Conservation (phyloP, 2,329 filamentous ascomycete genomes). For the Pseudocercospora pini-densiflorae region DNA sequence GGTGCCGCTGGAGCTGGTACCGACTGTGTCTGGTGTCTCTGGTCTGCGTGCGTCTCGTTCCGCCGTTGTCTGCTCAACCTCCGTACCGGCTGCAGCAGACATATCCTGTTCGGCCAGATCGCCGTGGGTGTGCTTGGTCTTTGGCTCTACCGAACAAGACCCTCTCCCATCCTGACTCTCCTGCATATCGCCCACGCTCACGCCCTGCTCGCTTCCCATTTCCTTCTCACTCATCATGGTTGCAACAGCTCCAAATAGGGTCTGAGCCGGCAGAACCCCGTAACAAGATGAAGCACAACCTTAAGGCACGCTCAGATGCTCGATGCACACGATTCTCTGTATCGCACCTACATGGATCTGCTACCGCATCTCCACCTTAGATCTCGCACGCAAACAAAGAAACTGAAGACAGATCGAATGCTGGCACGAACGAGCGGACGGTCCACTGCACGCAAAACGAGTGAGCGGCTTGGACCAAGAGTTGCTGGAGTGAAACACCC, state of each 20-base stretch:
- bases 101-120: background rate
- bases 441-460: background rate
- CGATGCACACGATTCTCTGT: background rate
- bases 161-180: background rate
- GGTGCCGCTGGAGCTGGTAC: slow-evolving; percentile 13
- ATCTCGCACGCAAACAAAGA: background rate
- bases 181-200: background rate
- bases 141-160: background rate
- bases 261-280: background rate
- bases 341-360: background rate
- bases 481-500: slow-evolving; percentile 9
- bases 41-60: background rate
- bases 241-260: background rate
- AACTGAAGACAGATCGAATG: background rate
- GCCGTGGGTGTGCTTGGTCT: background rate
- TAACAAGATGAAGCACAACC: slow-evolving; percentile 8
- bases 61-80: background rate
- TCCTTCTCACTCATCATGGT: background rate
- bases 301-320: background rate
- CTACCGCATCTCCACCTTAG: background rate
- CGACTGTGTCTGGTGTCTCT: slow-evolving; percentile 6
- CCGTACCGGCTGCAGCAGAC: slow-evolving; percentile 5
- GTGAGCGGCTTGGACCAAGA: slow-evolving; percentile 5
- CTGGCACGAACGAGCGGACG: background rate
- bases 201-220: background rate